These are phyloP conservation scores for Trichoderma simmonsii DNA, from an alignment of 2,329 filamentous ascomycete genomes.

Conservation along the genomic window DNA sequence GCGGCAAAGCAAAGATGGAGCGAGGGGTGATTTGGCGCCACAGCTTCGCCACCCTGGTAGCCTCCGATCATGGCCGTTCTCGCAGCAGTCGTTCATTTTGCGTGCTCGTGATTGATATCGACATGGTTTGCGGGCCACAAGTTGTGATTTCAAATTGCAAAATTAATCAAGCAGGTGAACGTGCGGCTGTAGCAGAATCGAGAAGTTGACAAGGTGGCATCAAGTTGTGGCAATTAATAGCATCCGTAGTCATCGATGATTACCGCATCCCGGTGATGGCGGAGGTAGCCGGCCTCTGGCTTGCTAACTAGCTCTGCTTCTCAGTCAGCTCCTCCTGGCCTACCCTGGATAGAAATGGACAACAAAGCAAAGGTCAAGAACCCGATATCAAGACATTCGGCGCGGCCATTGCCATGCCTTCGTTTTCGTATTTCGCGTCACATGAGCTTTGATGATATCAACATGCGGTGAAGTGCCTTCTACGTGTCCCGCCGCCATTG, in stretches of 20 bases:
- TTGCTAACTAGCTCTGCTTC: background rate
- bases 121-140: background rate
- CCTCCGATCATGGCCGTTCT: background rate
- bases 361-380: background rate
- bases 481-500: background rate
- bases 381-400: background rate
- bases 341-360: background rate
- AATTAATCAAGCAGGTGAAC: background rate
- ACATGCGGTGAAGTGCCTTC: background rate
- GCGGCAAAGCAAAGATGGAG: slow-evolving; percentile 1
- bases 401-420: background rate
- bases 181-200: background rate
- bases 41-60: slow-evolving; percentile 1
- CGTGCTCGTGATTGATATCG: background rate
- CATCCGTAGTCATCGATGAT: background rate
- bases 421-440: background rate
- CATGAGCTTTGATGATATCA: background rate
- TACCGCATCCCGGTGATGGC: background rate
- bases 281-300: background rate
- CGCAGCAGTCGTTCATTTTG: background rate
- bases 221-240: background rate
- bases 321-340: background rate
- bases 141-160: background rate
- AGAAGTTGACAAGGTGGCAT: background rate
- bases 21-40: background rate